These are phyloP conservation scores for Penicillium alfredii DNA, from an alignment of 495 filamentous ascomycete species.

Conservation along the genomic window DNA sequence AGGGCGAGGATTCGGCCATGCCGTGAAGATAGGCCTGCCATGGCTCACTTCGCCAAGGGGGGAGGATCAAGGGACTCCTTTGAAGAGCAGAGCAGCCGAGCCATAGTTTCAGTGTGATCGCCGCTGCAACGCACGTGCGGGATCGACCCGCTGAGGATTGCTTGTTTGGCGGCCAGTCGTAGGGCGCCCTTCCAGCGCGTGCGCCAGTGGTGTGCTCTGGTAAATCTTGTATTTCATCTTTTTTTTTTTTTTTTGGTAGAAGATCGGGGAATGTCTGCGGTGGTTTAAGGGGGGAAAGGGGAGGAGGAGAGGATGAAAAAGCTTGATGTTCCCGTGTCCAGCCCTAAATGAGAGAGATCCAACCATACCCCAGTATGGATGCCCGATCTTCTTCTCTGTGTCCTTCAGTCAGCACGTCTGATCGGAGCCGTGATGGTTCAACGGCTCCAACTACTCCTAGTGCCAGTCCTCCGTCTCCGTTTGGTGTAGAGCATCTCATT, in stretches of 20 bases:
- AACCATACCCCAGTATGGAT: background rate
- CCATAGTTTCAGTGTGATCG: constrained; percentile 4
- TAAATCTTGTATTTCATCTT: constrained; percentile 1
- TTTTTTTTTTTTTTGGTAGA: background rate
- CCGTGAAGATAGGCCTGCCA: no score
- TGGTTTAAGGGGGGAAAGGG: background rate
- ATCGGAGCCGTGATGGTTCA: constrained; percentile 25
- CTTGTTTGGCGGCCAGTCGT: constrained; percentile 15
- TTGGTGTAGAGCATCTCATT: constrained; percentile 27
- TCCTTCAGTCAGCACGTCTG: constrained; percentile 24
- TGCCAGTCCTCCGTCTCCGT: constrained; percentile 42
- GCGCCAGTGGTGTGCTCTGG: constrained; percentile 4
- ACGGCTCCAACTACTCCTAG: constrained; percentile 51
- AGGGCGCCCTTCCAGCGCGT: constrained; percentile 9
- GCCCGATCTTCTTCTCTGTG: no score
- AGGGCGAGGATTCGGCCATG: constrained; percentile 15
- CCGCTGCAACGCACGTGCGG: constrained; percentile 12
- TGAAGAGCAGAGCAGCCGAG: no score
- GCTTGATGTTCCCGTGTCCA: background rate
- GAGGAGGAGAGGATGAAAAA: background rate
- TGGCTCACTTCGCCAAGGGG: background rate
- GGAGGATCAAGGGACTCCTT: background rate
- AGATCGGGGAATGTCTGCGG: background rate
- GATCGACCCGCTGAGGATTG: constrained; percentile 9
- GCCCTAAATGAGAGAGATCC: no score